Evolutionary conservation across 1,284 basidiomycete species (phyloP), one percentile per base, ranked within the genome.

Genomic region (Exsudoporus floridanus): DNA sequence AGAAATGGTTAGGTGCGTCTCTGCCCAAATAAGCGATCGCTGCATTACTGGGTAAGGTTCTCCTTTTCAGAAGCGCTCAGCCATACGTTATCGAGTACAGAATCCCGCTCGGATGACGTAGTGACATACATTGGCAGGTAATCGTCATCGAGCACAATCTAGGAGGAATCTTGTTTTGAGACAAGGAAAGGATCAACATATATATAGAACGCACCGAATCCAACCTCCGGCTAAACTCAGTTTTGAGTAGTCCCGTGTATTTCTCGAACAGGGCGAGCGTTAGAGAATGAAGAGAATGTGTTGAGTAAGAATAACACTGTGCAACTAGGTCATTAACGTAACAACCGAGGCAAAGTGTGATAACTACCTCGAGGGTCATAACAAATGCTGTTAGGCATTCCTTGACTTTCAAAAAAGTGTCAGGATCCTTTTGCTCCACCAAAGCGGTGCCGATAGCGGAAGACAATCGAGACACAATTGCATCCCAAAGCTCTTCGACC

Each of bases 401-500:
- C 72, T 98, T 99, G 39, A 89, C 90, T 42, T 79, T 80, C 44
- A 98, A 73, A 67, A 93, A 96, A 9, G 84, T 78, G 49, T 94
- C 92, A 0, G 92, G 86, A 60, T 96, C 90, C 44, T 79, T 84
- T 66, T 94, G 92, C 16, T 78, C 83, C 53, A 80, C 80, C 53
- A 99, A 74, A 1, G 91, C 84, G 16, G 78, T 74, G 35, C 89
- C 84, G 34, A 99, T 86, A 3, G 88, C 86, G 31, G 82, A 81
- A 4, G 89, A 85, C 10, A 99, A 78, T 14, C 91, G 82, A 18
- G 79, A 74, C 54, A 95, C 86, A 61, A 99, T 83, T 23, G 85
- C 87, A 58, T 98, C 92, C 96, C 97, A 99, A 7, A 99, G 80
- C 60, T 97, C 94, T 60, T 99, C 95, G 1, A 99, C 89, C 59